Conservation (phyloP, 1,139 yeast species). For the Yamadazyma mexicana region DNA sequence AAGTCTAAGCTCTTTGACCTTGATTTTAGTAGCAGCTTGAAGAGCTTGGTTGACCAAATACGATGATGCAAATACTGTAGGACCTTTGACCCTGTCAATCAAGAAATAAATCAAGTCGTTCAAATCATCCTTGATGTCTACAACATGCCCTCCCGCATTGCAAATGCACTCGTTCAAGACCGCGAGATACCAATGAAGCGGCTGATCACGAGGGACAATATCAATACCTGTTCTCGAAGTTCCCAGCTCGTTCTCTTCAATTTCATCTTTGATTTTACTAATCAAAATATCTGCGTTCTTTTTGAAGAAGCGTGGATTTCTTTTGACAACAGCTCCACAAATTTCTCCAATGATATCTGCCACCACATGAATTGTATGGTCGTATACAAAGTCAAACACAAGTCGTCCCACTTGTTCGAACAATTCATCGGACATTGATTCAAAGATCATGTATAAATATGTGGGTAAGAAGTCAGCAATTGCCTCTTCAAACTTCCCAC, state of each 20-base stretch:
- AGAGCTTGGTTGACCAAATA: slow-evolving; percentile 64
- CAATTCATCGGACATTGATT: slow-evolving; percentile 67
- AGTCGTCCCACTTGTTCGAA: slow-evolving; percentile 54
- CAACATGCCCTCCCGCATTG: slow-evolving; percentile 57
- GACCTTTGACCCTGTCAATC: slow-evolving; percentile 68
- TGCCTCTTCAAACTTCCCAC: slow-evolving; percentile 49
- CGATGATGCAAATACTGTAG: slow-evolving; percentile 49
- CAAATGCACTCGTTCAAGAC: slow-evolving; percentile 73
- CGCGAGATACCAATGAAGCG: slow-evolving; percentile 70
- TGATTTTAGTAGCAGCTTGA: slow-evolving; percentile 61
- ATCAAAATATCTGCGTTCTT: slow-evolving; percentile 46
- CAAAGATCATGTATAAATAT: slow-evolving; percentile 64
- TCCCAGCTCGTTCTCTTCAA: slow-evolving; percentile 86
- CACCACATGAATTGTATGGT: slow-evolving; percentile 62
- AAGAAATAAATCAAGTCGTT: slow-evolving; percentile 50
- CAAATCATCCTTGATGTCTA: slow-evolving; percentile 48
- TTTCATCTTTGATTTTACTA: slow-evolving; percentile 62
- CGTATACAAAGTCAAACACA: slow-evolving; percentile 56
- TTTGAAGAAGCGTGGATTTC: slow-evolving; percentile 54
- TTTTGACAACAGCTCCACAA: slow-evolving; percentile 65
- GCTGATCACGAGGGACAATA: slow-evolving; percentile 73
- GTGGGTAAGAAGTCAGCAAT: slow-evolving; percentile 62
- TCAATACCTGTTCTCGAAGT: slow-evolving; percentile 67
- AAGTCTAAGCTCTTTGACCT: slow-evolving; percentile 54
- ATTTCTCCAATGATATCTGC: slow-evolving; percentile 71